Evolutionary conservation across 2,329 filamentous ascomycete genomes (phyloP), one percentile per base, ranked within the genome.

Genomic region (Colletotrichum spinosum): DNA sequence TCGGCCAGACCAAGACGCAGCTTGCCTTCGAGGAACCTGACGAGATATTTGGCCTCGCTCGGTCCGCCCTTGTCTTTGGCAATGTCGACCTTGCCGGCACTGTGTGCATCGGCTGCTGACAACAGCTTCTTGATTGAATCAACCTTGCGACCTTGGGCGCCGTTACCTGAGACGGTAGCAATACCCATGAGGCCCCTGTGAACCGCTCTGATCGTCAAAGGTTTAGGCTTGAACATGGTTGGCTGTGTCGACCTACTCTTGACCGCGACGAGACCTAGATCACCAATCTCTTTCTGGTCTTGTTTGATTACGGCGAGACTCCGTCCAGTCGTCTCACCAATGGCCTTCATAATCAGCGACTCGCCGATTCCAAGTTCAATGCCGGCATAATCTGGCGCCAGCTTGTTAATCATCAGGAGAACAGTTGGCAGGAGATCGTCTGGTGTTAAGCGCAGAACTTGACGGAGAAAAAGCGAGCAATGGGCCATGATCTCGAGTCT

Each of bases 361-460:
- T 99, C 96, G 61, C 96, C 96, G 71, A 99, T 99, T n/a, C 96
- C 96, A 37, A 99, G 85, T 78, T 99, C 96, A 68, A 99, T 94
- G 17, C 96, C 96, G 48, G 94, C 91, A 76, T 97, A 99, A 74
- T 99, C 96, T 3, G 96, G 95, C 2, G 96, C 96, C 34, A 99
- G 88, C 77, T 98, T 98, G 80, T 97, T 97, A 77, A 97, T 92
- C 96, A 99, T 98, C 37, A 99, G 87, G 68, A 97, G 84, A 33
- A 98, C 90, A 0, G 93, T 97, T 0, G 94, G 90, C 2, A 97
- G 85, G 17, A 99, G 84, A 75, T 99, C 96, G 13, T 90, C 84
- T 0, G 96, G 96, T 0, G 94, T 97, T 41, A 99, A 83, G 15
- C 95, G 88, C 70, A 98, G 85, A n/a, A 99, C 95, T 79, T 99